Base-by-base conservation (phyloP, 164 flowering plant species). In the Annona cherimola region DNA sequence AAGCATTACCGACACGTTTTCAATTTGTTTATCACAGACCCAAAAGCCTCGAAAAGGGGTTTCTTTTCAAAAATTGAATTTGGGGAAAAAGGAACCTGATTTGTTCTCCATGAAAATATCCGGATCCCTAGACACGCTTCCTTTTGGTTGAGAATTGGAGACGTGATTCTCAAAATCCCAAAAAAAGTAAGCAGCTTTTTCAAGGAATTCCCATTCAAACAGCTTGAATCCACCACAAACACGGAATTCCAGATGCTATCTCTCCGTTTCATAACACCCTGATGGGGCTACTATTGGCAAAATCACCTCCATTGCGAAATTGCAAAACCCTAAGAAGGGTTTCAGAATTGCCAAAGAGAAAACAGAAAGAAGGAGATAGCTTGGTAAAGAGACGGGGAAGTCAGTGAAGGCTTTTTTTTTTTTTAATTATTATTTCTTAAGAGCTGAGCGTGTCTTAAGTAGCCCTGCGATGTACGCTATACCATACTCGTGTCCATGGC, bases 1-100 rank as follows among this genome's bases (percentile, higher is more conserved):
- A 35, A 69, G 71, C 71, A 69, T 69, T 40, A 40, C 19, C 26
- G 40, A 63, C 9, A 40, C 66, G 42, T 26, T 26, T 26, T 26
- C 35, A 26, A 26, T 26, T 26, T 26, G 35, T 26, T 26, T 26
- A 26, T 26, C 35, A 50, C 14, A 16, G 3, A 26, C 14, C 11
- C 40, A 11, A 62, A 62, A 62, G 9, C 65, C 42, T 7, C 2
- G 5, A 41, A 11, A 63, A 11, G 1, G 5, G 65, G 2, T 63
- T 41, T 63, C 42, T 26, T 26, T 11, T 1, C 39, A 63, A 12
- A 39, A 39, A 63, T 16, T 5, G 2, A 1, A 39, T 19, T 61
- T 40, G 44, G 12, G 44, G 18, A 64, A 64, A 64, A 3, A 43
- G 44, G n/a, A 40, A 26, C 0, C 35, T 26, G 61, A 57, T 14